phyloP scores from a whole-genome alignment of 2,329 filamentous ascomycete species.

The Scedosporium aurantiacum region DNA sequence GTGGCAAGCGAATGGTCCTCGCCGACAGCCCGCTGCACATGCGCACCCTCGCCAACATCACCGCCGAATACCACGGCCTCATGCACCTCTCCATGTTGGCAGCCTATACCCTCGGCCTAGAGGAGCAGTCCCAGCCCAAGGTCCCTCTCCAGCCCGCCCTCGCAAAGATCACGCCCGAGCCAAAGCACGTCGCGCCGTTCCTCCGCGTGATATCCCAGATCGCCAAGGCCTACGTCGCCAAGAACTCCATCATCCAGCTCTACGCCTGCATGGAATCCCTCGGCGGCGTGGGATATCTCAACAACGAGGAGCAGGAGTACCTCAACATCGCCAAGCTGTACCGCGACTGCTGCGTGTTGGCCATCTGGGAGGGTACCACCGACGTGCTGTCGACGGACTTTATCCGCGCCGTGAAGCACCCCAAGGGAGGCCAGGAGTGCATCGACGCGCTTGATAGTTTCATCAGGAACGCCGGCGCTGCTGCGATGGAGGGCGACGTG shows the following conservation, averaged over 20 bases:
- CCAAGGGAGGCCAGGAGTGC: conserved; percentile 22
- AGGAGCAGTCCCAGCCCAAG: conserved; percentile 30
- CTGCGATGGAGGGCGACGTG: conserved; percentile 14
- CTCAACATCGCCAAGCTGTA: conserved; percentile 57
- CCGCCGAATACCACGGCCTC: conserved; percentile 42
- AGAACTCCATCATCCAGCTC: conserved; percentile 35
- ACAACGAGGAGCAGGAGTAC: conserved; percentile 51
- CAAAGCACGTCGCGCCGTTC: conserved; percentile 27
- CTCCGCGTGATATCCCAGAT: conserved; percentile 49
- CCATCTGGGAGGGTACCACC: conserved; percentile 65
- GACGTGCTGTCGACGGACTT: conserved; percentile 53
- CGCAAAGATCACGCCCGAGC: conserved; percentile 20
- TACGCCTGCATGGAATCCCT: conserved; percentile 52
- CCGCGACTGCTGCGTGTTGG: conserved; percentile 51
- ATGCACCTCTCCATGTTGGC: conserved; percentile 46
- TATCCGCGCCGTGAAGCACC: conserved; percentile 35
- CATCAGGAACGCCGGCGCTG: conserved; percentile 15
- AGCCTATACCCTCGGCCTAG: conserved; percentile 40
- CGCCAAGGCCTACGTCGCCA: conserved; percentile 47
- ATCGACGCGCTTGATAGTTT: conserved; percentile 32
- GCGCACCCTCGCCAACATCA: conserved; percentile 44
- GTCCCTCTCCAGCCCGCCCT: conserved; percentile 3
- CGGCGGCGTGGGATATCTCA: conserved; percentile 55
- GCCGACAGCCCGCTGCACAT: conserved; percentile 45
- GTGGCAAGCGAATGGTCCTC: conserved; percentile 34